Evolutionary conservation across 306 rosid genomes (phyloP).

Genomic region (Lathyrus oleraceus): DNA sequence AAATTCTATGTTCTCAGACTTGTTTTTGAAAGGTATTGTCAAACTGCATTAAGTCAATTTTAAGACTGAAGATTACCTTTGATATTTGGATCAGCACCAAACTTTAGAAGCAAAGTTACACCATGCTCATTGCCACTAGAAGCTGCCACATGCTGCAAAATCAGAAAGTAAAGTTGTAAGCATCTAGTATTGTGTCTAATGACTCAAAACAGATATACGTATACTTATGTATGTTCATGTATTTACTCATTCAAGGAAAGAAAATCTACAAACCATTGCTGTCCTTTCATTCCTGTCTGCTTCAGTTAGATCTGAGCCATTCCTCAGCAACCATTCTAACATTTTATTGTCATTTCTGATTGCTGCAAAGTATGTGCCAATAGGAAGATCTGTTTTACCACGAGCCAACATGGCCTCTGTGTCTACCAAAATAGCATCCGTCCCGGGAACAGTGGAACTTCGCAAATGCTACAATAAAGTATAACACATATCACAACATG

Average conservation of each 20-base stretch:
- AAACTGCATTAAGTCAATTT: neutral
- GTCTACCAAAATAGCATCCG: slow-evolving; percentile 53
- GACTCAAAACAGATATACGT: neutral
- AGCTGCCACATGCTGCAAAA: slow-evolving; percentile 70
- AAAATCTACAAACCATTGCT: slow-evolving; percentile 55
- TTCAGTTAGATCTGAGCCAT: slow-evolving; percentile 73
- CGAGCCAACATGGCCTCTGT: slow-evolving; percentile 57
- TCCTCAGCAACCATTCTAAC: slow-evolving; percentile 52
- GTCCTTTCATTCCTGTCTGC: slow-evolving; percentile 53
- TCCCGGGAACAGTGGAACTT: slow-evolving; percentile 39
- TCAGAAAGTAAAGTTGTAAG: slow-evolving; percentile 14
- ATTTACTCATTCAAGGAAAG: neutral
- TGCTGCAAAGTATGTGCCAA: slow-evolving; percentile 69
- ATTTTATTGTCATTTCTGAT: slow-evolving; percentile 49
- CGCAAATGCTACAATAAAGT: slow-evolving; percentile 53
- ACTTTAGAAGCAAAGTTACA: slow-evolving; percentile 54
- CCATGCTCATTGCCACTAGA: slow-evolving; percentile 55
- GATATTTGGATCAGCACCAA: slow-evolving; percentile 62
- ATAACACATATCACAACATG: neutral
- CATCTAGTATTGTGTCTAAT: neutral
- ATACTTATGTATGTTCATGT: neutral
- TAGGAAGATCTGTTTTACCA: slow-evolving; percentile 63
- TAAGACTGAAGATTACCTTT: slow-evolving; percentile 45
- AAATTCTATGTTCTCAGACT: neutral
- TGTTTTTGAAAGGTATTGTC: neutral